These are phyloP conservation scores for Aquilaria malaccensis DNA, from an alignment of 345 rosid species.

Conservation along the genomic window DNA sequence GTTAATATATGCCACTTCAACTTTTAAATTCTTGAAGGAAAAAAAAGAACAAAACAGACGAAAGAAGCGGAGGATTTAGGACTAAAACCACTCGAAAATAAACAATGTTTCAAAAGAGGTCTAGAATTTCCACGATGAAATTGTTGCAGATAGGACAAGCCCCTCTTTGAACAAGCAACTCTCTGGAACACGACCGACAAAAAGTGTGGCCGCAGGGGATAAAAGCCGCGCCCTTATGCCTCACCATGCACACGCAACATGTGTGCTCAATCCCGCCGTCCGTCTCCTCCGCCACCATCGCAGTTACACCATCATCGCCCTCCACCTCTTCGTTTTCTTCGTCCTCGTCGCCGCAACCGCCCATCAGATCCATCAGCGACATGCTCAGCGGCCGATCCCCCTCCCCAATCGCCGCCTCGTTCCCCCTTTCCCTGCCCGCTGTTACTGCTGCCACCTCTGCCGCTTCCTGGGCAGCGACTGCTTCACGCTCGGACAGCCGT, in stretches of 20 bases:
- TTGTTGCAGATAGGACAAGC: slow-evolving; percentile 86
- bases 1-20: no score
- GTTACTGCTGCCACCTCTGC: slow-evolving; percentile 45
- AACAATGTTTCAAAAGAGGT: slow-evolving; percentile 45
- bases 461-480: slow-evolving; percentile 67
- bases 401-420: neutral
- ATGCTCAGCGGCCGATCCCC: slow-evolving; percentile 42
- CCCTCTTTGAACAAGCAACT: slow-evolving; percentile 83
- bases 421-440: slow-evolving; percentile 17
- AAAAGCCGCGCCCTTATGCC: slow-evolving; percentile 79
- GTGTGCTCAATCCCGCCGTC: slow-evolving; percentile 34
- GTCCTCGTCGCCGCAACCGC: slow-evolving; percentile 37
- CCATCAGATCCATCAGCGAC: slow-evolving; percentile 84
- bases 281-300: slow-evolving; percentile 14
- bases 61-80: no score
- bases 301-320: slow-evolving; percentile 18
- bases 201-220: slow-evolving; percentile 92
- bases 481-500: slow-evolving; percentile 75
- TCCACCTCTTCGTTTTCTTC: slow-evolving; percentile 28
- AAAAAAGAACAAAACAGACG: no score
- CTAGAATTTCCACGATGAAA: slow-evolving; percentile 74
- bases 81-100: neutral
- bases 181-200: slow-evolving; percentile 89
- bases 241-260: slow-evolving; percentile 84
- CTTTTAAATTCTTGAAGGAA: no score